Evolutionary conservation across 2,329 filamentous ascomycete species (phyloP).

Genomic region (Curvularia eragrostidis): DNA sequence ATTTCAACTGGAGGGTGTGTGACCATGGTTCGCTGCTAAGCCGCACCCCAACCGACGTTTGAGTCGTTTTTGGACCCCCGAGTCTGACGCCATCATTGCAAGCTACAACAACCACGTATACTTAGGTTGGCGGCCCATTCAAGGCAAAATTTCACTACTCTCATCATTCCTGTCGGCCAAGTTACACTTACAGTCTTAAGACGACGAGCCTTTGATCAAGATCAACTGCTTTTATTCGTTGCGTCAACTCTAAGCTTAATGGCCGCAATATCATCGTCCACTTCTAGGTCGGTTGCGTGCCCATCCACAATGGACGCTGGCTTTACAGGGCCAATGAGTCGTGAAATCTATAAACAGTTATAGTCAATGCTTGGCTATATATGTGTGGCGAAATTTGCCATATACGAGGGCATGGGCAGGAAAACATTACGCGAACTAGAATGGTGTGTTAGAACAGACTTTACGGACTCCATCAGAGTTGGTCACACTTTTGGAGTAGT

Average conservation of each 20-base stretch:
- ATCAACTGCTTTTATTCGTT: not conserved
- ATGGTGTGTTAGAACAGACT: not conserved
- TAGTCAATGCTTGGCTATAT: not conserved
- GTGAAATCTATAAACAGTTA: not conserved
- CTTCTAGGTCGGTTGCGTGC: not conserved
- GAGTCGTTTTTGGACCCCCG: not conserved
- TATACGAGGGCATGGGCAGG: not conserved
- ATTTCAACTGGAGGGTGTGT: not conserved
- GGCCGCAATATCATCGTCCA: not conserved
- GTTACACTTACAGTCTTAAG: not conserved
- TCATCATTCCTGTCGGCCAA: not conserved
- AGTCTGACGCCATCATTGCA: no score
- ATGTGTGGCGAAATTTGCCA: not conserved
- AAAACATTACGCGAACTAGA: not conserved
- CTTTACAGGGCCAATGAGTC: not conserved
- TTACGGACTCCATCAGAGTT: not conserved
- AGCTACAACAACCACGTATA: no score
- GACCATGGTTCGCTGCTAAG: not conserved
- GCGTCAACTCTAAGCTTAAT: not conserved
- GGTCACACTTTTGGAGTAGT: no score
- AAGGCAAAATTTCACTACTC: no score
- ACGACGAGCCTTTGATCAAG: not conserved
- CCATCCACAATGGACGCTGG: not conserved
- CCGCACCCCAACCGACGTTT: not conserved
- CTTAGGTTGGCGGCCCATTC: not conserved